Evolutionary conservation across 768 basidiomycete species (phyloP).

Genomic region (Mycena polygramma): DNA sequence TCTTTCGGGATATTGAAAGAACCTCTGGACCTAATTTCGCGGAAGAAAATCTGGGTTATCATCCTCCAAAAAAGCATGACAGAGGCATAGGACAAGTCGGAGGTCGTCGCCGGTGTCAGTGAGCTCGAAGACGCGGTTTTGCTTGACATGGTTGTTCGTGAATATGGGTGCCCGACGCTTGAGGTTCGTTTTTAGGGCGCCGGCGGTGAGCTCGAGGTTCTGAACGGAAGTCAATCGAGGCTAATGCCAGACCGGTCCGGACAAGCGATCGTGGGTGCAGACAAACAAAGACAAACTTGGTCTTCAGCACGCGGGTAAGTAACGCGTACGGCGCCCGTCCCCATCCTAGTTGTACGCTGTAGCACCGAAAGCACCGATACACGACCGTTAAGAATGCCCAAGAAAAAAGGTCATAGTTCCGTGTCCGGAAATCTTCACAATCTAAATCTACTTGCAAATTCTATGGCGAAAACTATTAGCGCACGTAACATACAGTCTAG

Average conservation of each 20-base stretch:
- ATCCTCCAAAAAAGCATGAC: conserved; percentile 88
- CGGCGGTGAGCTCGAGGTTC: background rate
- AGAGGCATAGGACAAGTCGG: conserved; percentile 67
- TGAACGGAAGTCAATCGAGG: no score
- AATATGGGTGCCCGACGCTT: conserved; percentile 6
- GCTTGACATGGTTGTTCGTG: conserved; percentile 5
- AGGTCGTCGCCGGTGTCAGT: conserved; percentile 1
- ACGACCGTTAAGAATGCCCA: no score
- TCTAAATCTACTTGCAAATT: conserved; percentile 1
- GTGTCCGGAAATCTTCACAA: background rate
- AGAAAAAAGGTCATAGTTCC: no score
- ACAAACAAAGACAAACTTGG: background rate
- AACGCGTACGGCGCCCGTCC: no score
- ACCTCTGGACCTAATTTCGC: conserved; percentile 94
- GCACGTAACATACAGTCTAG: conserved; percentile 3
- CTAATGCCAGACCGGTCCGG: no score
- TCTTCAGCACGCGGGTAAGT: background rate
- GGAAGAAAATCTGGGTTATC: conserved; percentile 94
- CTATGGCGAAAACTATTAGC: conserved; percentile 21
- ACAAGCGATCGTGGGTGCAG: no score
- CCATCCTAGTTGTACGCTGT: no score
- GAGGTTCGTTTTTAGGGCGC: background rate
- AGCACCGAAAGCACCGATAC: no score
- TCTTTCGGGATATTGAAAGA: conserved; percentile 94
- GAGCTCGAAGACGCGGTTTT: conserved; percentile 14